Percentiles rank a stretch among this genome's conserved stretches.
phyloP scores from a whole-genome alignment of 2,329 filamentous ascomycete genomes.

The Eurotiales sp. region DNA sequence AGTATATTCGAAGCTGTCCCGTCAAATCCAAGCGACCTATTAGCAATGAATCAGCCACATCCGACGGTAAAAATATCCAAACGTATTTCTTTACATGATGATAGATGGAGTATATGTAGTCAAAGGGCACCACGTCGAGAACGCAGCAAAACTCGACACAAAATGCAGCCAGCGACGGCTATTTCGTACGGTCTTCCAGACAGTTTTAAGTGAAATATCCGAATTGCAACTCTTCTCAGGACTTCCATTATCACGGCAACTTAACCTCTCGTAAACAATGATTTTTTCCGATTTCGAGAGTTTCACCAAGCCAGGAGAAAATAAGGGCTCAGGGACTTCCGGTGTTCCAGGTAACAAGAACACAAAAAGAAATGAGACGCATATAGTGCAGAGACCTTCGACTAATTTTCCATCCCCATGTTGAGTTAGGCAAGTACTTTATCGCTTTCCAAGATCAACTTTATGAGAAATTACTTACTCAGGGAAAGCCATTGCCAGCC shows the following conservation, averaged over 20 bases:
- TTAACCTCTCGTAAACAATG: conserved; percentile 34
- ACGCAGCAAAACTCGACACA: conserved; percentile 49
- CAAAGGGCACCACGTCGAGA: conserved; percentile 51
- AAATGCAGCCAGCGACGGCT: conserved; percentile 49
- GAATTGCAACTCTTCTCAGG: conserved; percentile 23
- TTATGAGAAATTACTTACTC: conserved; percentile 29
- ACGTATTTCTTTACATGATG: conserved; percentile 31
- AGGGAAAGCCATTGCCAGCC: conserved; percentile 54
- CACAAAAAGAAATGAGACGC: conserved; percentile 37
- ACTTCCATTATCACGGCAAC: conserved; percentile 25
- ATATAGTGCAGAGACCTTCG: conserved; percentile 45
- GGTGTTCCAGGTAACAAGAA: conserved; percentile 45
- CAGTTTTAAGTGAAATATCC: conserved; percentile 35
- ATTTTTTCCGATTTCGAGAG: conserved; percentile 34
- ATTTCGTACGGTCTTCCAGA: conserved; percentile 45
- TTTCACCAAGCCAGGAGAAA: conserved; percentile 36
- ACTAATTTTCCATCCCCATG: conserved; percentile 33
- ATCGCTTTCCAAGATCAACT: too few relatives aligned
- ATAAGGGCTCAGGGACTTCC: conserved; percentile 37
- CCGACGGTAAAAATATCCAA: too few relatives aligned
- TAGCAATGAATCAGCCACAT: too few relatives aligned
- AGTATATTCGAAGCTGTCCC: conserved; percentile 48
- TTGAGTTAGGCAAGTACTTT: too few relatives aligned
- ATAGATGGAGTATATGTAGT: conserved; percentile 52
- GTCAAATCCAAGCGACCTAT: conserved; percentile 44